phyloP scores from a whole-genome alignment of 495 filamentous ascomycete genomes.

The Eremomyces bilateralis region DNA sequence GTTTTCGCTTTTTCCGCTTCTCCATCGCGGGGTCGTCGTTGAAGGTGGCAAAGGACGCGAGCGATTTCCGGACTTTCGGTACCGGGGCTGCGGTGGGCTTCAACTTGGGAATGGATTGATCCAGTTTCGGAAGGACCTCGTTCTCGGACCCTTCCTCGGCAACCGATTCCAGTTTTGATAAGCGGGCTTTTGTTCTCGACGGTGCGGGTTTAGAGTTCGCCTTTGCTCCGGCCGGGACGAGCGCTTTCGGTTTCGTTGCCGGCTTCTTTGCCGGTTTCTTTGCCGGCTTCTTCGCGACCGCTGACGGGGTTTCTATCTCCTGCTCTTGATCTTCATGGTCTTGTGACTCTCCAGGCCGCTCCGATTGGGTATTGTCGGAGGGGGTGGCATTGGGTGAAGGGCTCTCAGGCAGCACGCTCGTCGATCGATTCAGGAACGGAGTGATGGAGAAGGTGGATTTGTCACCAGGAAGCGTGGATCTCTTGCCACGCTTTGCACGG shows the following conservation, averaged over 20 bases:
- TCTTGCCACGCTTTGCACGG: constrained; percentile 21
- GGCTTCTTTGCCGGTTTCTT: constrained; percentile 7
- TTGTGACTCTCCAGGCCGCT: constrained; percentile 11
- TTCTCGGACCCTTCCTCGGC: constrained; percentile 24
- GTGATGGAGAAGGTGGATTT: constrained; percentile 88
- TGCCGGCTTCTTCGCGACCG: constrained; percentile 10
- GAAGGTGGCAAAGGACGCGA: constrained; percentile 20
- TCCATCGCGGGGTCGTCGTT: constrained; percentile 23
- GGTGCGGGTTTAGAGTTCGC: constrained; percentile 13
- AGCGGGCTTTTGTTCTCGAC: constrained; percentile 21
- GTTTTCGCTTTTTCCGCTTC: constrained; percentile 56
- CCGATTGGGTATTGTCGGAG: constrained; percentile 11
- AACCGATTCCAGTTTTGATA: constrained; percentile 26
- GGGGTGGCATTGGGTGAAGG: constrained; percentile 3
- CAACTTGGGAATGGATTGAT: constrained; percentile 10
- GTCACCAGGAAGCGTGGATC: constrained; percentile 36
- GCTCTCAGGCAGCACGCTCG: constrained; percentile 29
- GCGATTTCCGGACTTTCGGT: constrained; percentile 17
- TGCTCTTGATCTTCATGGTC: constrained; percentile 9
- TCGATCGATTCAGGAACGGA: constrained; percentile 66
- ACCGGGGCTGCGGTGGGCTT: constrained; percentile 7
- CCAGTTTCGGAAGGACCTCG: constrained; percentile 6
- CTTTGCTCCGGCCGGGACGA: constrained; percentile 11
- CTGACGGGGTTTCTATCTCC: constrained; percentile 11
- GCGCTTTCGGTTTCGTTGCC: constrained; percentile 12